These are phyloP conservation scores for Ganoderma multipileum DNA, from an alignment of 1,284 basidiomycete species.

Conservation along the genomic window DNA sequence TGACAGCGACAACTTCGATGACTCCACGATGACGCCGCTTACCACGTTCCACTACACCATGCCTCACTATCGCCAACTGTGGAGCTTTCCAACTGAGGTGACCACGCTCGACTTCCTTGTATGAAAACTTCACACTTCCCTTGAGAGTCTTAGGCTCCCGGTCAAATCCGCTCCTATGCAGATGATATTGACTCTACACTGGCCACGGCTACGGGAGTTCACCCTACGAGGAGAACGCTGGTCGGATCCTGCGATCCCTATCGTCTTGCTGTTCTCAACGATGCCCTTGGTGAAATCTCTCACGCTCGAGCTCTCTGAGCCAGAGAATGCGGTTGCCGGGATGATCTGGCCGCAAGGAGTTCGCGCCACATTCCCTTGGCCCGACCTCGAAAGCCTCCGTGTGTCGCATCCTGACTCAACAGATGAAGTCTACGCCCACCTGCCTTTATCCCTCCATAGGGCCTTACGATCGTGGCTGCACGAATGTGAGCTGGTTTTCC, in stretches of 20 bases:
- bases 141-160: background rate
- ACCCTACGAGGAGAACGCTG: background rate
- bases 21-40: background rate
- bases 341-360: background rate
- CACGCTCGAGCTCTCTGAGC: background rate
- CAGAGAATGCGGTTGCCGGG: background rate
- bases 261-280: background rate
- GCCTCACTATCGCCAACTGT: background rate
- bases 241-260: background rate
- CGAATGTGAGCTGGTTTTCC: background rate
- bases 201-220: background rate
- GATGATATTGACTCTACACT: background rate
- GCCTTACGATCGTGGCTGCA: background rate
- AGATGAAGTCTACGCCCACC: background rate
- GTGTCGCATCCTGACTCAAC: background rate
- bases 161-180: background rate
- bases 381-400: background rate
- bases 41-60: background rate
- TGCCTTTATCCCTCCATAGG: background rate
- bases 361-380: background rate
- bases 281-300: background rate
- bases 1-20: background rate
- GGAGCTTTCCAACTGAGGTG: background rate
- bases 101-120: background rate
- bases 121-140: background rate